A percentile compares a stretch with the other conserved stretches of the same genome.
Conservation (phyloP, 2,329 filamentous ascomycete species). For the Stagonosporopsis chrysanthemi region DNA sequence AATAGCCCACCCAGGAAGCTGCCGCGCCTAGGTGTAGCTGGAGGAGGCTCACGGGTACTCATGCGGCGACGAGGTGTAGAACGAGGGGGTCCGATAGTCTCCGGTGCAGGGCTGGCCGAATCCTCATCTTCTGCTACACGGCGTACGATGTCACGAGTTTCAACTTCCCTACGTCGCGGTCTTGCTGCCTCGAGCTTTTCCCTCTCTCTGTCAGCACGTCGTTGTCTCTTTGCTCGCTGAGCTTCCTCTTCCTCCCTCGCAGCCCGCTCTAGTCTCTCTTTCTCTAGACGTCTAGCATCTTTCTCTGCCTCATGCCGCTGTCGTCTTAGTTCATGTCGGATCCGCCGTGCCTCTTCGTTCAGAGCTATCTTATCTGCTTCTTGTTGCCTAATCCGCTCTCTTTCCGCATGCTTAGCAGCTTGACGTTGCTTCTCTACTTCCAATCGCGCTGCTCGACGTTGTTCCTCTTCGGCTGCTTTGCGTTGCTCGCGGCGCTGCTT, state of each 20-base stretch:
- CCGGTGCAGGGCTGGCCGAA: conserved; percentile 27
- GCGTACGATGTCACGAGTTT: conserved; percentile 38
- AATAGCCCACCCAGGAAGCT: conserved; percentile 45
- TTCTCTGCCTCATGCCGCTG: conserved; percentile 37
- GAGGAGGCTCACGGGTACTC: conserved; percentile 36
- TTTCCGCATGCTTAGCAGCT: conserved; percentile 20
- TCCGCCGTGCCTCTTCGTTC: conserved; percentile 40
- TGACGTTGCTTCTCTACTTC: conserved; percentile 29
- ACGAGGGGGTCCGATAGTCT: conserved; percentile 32
- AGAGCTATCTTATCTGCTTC: conserved; percentile 31
- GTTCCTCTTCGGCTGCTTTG: conserved; percentile 24
- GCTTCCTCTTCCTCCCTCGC: conserved; percentile 35
- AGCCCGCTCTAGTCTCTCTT: conserved; percentile 12
- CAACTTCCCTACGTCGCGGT: conserved; percentile 23
- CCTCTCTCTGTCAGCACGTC: conserved; percentile 38
- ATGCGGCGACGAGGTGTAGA: conserved; percentile 29
- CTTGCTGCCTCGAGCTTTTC: conserved; percentile 27
- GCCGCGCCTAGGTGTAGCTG: conserved; percentile 35
- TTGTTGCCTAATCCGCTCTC: conserved; percentile 28
- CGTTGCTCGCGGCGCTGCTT: conserved; percentile 26
- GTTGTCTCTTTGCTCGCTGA: conserved; percentile 32
- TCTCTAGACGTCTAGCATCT: conserved; percentile 9
- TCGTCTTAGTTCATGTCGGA: conserved; percentile 38
- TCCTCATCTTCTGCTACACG: conserved; percentile 37
- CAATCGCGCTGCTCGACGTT: too few relatives aligned